Conservation (phyloP, 73 alveolate species). For the Effrenium voratum region DNA sequence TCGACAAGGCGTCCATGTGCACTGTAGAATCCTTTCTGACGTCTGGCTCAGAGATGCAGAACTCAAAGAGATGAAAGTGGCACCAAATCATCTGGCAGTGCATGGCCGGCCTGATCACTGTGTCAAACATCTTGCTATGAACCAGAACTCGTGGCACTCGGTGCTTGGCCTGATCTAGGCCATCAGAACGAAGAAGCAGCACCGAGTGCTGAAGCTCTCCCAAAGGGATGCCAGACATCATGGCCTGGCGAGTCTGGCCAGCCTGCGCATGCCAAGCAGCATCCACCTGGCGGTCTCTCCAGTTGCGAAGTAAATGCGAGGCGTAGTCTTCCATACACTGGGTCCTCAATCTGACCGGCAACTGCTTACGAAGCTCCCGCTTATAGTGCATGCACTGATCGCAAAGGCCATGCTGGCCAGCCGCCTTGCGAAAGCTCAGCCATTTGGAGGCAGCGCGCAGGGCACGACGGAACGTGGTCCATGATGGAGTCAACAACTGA, state of each 20-base stretch:
- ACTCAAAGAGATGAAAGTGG: neutral
- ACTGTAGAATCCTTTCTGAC: neutral
- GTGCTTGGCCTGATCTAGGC: constrained; percentile 20
- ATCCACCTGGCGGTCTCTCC: constrained; percentile 2
- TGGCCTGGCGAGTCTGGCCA: neutral
- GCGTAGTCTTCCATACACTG: neutral
- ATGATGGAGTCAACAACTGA: neutral
- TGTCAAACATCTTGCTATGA: neutral
- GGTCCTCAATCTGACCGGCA: neutral
- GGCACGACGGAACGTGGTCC: neutral
- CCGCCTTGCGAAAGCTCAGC: neutral
- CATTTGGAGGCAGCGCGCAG: too few relatives aligned
- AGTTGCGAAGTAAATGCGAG: neutral
- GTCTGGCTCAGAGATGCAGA: neutral
- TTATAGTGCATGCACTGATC: neutral
- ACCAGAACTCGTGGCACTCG: neutral
- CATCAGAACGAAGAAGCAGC: neutral
- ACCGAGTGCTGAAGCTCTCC: neutral
- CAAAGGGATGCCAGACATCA: neutral
- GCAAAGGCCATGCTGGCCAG: neutral
- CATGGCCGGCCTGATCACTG: neutral
- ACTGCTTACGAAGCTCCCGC: neutral
- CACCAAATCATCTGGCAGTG: neutral
- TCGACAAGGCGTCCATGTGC: neutral
- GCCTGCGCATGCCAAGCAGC: neutral